Evolutionary conservation across 2,329 filamentous ascomycete species (phyloP).

Genomic region (Penicillium sp.): DNA sequence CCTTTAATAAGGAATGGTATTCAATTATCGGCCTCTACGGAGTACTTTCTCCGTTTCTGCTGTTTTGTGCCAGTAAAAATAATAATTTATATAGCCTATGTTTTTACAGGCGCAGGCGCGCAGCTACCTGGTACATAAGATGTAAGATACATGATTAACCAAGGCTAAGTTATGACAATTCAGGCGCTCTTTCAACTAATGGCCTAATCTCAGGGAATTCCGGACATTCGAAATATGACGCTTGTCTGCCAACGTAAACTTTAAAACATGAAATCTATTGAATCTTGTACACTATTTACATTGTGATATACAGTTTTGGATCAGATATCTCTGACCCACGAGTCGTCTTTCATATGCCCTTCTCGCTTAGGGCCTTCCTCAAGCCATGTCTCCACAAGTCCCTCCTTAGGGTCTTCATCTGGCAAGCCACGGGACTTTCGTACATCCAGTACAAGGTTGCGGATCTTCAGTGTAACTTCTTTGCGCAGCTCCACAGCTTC

Average conservation of each 20-base stretch:
- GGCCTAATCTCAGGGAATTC: background rate
- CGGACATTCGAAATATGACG: background rate
- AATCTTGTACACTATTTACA: slow-evolving; percentile 5
- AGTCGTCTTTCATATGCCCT: slow-evolving; percentile 61
- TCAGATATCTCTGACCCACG: slow-evolving; percentile 59
- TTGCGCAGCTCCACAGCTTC: slow-evolving; percentile 76
- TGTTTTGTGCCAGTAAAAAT: no score
- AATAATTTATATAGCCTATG: no score
- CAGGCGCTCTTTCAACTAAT: no score
- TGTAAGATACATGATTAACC: no score
- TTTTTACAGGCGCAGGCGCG: no score
- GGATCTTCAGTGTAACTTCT: slow-evolving; percentile 75
- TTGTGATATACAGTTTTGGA: background rate
- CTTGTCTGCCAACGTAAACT: background rate
- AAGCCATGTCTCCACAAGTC: slow-evolving; percentile 78
- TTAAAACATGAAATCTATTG: background rate
- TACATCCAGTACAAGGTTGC: slow-evolving; percentile 77
- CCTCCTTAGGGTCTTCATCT: slow-evolving; percentile 76
- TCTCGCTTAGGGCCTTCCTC: slow-evolving; percentile 54
- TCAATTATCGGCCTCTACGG: no score
- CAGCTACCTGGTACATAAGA: no score
- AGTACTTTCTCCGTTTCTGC: no score
- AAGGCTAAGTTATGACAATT: no score
- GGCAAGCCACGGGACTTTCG: slow-evolving; percentile 69
- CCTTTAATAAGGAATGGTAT: no score